Evolutionary conservation across 345 rosid species (phyloP).

Genomic region (Boechera stricta): DNA sequence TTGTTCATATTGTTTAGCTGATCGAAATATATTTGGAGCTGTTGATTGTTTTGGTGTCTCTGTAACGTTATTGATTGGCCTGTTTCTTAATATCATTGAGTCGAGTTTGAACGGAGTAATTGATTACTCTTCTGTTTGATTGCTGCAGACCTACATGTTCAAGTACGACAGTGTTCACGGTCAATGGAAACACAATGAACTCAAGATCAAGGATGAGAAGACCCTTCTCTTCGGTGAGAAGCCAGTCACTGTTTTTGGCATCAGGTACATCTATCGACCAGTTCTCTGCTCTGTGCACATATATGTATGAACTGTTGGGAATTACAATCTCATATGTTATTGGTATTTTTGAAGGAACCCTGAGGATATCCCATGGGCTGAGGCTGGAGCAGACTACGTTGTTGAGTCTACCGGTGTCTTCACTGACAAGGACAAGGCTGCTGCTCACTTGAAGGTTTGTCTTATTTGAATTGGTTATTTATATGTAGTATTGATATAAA

Average conservation of each 20-base stretch:
- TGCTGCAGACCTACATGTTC: conserved; percentile 85
- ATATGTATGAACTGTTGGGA: not conserved
- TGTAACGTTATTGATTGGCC: not conserved
- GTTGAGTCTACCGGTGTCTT: conserved; percentile 93
- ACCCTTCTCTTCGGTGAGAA: conserved; percentile 90
- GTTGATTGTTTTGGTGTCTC: not conserved
- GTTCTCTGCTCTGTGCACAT: not conserved
- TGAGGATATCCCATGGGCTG: conserved; percentile 92
- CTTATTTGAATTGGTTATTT: not conserved
- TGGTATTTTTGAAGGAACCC: conserved; percentile 63
- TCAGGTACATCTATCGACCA: conserved; percentile 51
- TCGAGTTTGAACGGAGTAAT: not conserved
- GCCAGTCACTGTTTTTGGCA: conserved; percentile 72
- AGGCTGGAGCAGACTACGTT: conserved; percentile 75
- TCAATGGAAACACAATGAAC: conserved; percentile 84
- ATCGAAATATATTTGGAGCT: not conserved
- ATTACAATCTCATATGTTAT: not conserved
- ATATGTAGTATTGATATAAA: not conserved
- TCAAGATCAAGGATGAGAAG: conserved; percentile 79
- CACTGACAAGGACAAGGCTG: conserved; percentile 96
- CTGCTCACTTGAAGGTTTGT: conserved; percentile 91
- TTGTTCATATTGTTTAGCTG: not conserved
- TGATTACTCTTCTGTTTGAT: not conserved
- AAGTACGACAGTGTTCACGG: conserved; percentile 97
- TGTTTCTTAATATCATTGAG: not conserved